Percentiles rank a stretch among this genome's conserved stretches.
Evolutionary conservation across 148 eudicot genomes (phyloP).

Genomic region (Drosera capensis): DNA sequence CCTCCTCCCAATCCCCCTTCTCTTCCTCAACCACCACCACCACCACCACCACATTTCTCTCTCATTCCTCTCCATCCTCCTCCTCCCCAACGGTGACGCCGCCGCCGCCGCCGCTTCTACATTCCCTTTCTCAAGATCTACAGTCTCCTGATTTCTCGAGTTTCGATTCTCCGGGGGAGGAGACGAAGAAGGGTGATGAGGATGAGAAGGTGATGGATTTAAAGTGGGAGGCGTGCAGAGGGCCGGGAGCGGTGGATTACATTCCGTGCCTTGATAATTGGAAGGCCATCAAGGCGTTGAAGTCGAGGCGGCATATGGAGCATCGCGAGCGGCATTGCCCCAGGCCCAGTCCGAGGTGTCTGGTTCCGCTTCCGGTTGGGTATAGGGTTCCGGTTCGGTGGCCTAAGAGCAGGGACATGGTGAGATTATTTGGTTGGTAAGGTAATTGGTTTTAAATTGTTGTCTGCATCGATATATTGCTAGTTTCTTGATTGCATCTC

Average conservation of each 20-base stretch:
- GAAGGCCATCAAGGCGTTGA: constrained; percentile 49
- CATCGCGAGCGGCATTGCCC: constrained; percentile 92
- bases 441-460: constrained; percentile 20
- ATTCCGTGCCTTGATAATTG: constrained; percentile 82
- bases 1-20: constrained; percentile 23
- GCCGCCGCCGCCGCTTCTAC: neutral
- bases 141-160: neutral
- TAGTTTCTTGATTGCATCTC: neutral
- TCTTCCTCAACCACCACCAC: constrained; percentile 6
- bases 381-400: constrained; percentile 67
- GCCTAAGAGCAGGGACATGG: constrained; percentile 99
- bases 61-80: constrained; percentile 2
- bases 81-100: constrained; percentile 4
- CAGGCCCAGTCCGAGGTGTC: constrained; percentile 19
- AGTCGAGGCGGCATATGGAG: constrained; percentile 70
- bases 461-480: neutral
- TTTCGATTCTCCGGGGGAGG: neutral
- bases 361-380: constrained; percentile 59
- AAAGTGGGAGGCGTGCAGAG: constrained; percentile 46
- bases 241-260: constrained; percentile 43
- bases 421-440: constrained; percentile 81
- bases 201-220: constrained; percentile 18
- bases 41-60: neutral
- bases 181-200: constrained; percentile 8
- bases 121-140: neutral